Conservation (phyloP, 495 filamentous ascomycete species). For the Chaetomium cochliodes region DNA sequence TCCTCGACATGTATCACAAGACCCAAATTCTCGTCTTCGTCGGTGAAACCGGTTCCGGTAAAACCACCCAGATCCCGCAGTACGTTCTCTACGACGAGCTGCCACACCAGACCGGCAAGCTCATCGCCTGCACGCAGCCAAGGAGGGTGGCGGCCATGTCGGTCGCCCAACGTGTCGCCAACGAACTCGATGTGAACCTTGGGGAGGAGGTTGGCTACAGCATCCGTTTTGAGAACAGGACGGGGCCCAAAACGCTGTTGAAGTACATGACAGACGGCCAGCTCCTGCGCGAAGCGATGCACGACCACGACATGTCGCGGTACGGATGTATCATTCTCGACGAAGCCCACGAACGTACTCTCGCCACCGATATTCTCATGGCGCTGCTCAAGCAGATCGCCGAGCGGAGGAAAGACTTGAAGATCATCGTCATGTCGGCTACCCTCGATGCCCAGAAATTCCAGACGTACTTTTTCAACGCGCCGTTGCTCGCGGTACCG, state of each 20-base stretch:
- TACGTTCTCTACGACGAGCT: constrained; percentile 97
- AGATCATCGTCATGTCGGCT: constrained; percentile 98
- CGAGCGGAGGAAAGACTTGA: constrained; percentile 74
- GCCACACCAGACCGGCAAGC: constrained; percentile 76
- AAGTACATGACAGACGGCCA: constrained; percentile 99
- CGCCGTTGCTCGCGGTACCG: constrained; percentile 89
- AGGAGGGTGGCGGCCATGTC: constrained; percentile 99
- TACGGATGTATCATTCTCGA: constrained; percentile 99
- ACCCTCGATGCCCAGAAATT: constrained; percentile 97
- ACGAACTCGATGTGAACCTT: constrained; percentile 91
- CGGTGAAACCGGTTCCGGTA: constrained; percentile 98
- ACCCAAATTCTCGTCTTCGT: constrained; percentile 97
- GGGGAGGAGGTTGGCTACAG: constrained; percentile 98
- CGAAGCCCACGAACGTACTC: constrained; percentile 93
- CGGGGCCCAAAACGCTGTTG: constrained; percentile 81
- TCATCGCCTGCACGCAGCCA: constrained; percentile 97
- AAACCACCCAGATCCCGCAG: constrained; percentile 98
- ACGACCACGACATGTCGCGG: constrained; percentile 83
- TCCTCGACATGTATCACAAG: constrained; percentile 86
- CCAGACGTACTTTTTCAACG: constrained; percentile 94
- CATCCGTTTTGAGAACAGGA: constrained; percentile 98
- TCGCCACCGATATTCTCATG: constrained; percentile 96
- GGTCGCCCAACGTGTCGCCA: constrained; percentile 94
- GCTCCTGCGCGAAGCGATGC: constrained; percentile 96
- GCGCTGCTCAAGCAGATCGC: constrained; percentile 87